phyloP scores from a whole-genome alignment of 129 eudicot genomes.

The Centrapalus pauciflorus region DNA sequence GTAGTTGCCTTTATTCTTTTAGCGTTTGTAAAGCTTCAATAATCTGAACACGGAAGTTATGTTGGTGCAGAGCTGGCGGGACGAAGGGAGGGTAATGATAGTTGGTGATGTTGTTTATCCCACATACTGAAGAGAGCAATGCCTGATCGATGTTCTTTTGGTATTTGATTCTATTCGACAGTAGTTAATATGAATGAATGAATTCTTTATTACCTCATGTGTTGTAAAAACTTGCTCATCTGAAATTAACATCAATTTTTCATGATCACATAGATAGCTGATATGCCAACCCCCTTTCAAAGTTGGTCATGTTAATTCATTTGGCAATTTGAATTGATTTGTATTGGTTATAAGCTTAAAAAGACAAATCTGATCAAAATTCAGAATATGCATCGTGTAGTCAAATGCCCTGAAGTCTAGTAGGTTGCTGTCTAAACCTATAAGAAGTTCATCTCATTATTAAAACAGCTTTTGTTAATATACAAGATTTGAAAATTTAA shows the following conservation, averaged over 20 bases:
- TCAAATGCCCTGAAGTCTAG: no score
- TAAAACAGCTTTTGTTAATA: no score
- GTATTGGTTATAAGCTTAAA: no score
- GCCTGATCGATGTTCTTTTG: not conserved
- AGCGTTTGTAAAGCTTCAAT: not conserved
- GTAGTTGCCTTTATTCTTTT: not conserved
- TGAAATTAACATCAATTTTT: not conserved
- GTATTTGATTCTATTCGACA: no score
- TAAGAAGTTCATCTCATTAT: no score
- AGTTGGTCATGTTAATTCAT: no score
- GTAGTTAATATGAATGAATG: not conserved
- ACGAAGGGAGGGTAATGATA: conserved; percentile 46
- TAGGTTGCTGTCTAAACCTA: no score
- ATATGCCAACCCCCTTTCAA: no score
- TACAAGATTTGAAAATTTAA: no score
- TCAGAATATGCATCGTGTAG: no score
- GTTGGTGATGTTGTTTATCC: conserved; percentile 38
- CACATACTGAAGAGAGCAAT: conserved; percentile 26
- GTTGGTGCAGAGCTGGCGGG: conserved; percentile 51
- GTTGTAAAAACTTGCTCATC: conserved; percentile 6
- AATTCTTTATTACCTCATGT: not conserved
- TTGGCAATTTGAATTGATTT: no score
- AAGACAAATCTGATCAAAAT: no score
- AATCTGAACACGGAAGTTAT: not conserved
- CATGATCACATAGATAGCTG: not conserved